Percentiles rank a stretch among this genome's conserved stretches.
Conservation (phyloP, 2,329 filamentous ascomycete species). For the Juglanconis oblonga region DNA sequence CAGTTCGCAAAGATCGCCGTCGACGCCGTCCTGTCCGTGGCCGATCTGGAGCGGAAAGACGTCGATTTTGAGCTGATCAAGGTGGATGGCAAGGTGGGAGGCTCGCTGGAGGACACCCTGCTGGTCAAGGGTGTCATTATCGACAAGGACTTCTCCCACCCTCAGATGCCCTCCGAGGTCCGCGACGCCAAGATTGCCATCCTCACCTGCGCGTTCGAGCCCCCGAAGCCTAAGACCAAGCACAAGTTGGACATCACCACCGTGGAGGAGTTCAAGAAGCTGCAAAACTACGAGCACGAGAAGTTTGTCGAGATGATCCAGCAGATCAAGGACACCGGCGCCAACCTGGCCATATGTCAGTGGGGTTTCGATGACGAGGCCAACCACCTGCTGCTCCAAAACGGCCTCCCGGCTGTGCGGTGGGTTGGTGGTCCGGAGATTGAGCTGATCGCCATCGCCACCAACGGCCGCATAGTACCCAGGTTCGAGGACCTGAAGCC, state of each 20-base stretch:
- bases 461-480: constrained; percentile 95
- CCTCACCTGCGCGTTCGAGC: constrained; percentile 95
- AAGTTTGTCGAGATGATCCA: constrained; percentile 99
- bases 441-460: constrained; percentile 96
- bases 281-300: constrained; percentile 91
- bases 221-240: constrained; percentile 99
- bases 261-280: constrained; percentile 97
- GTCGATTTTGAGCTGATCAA: constrained; percentile 99
- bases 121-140: constrained; percentile 97
- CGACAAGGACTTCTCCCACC: constrained; percentile 99
- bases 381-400: constrained; percentile 94
- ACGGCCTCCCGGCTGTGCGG: constrained; percentile 89
- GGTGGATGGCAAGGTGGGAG: constrained; percentile 97
- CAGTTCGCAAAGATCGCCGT: constrained; percentile 97
- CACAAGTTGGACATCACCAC: constrained; percentile 97
- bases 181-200: constrained; percentile 96
- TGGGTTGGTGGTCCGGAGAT: constrained; percentile 99
- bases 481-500: constrained; percentile 91
- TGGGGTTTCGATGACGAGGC: constrained; percentile 99
- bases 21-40: constrained; percentile 93
- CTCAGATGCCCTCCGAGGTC: constrained; percentile 97
- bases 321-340: constrained; percentile 95
- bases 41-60: constrained; percentile 91
- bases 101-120: constrained; percentile 85
- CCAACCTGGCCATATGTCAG: constrained; percentile 97